These are phyloP conservation scores for Phoenix roebelenii DNA, from an alignment of 176 grass and related monocot genomes.

Conservation along the genomic window DNA sequence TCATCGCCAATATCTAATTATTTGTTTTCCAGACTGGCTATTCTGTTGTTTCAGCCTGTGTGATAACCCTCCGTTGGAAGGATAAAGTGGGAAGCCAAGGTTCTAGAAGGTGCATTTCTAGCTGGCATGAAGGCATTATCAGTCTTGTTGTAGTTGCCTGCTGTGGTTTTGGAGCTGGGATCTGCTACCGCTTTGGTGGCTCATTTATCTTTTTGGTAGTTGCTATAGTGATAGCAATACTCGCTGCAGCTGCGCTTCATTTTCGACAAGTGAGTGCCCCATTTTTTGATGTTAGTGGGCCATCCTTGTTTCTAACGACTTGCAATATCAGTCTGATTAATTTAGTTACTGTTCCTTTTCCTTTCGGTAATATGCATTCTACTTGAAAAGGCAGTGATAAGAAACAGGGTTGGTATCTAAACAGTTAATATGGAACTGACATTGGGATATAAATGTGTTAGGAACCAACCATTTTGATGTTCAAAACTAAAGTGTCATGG, in stretches of 20 bases:
- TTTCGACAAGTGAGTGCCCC: conserved; percentile 56
- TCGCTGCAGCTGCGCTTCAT: conserved; percentile 45
- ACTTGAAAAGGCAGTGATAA: no score
- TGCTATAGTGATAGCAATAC: conserved; percentile 52
- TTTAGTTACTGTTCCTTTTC: no score
- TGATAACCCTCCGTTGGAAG: conserved; percentile 80
- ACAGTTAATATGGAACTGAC: no score
- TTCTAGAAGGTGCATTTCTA: conserved; percentile 45
- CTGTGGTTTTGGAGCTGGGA: conserved; percentile 57
- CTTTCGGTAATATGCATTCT: no score
- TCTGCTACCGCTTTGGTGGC: conserved; percentile 59
- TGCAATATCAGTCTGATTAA: no score
- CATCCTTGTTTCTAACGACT: no score
- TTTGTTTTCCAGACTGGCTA: conserved; percentile 61
- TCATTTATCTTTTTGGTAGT: conserved; percentile 30
- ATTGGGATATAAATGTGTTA: no score
- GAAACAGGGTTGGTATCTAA: no score
- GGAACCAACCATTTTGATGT: no score
- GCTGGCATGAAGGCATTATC: conserved; percentile 69
- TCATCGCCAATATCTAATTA: background rate
- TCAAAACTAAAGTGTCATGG: no score
- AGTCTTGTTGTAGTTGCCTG: conserved; percentile 57
- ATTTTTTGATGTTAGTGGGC: background rate
- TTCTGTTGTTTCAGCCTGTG: conserved; percentile 97
- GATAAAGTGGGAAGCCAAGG: conserved; percentile 37